Evolutionary conservation across 495 filamentous ascomycete genomes (phyloP).

Genomic region (Podospora conica): DNA sequence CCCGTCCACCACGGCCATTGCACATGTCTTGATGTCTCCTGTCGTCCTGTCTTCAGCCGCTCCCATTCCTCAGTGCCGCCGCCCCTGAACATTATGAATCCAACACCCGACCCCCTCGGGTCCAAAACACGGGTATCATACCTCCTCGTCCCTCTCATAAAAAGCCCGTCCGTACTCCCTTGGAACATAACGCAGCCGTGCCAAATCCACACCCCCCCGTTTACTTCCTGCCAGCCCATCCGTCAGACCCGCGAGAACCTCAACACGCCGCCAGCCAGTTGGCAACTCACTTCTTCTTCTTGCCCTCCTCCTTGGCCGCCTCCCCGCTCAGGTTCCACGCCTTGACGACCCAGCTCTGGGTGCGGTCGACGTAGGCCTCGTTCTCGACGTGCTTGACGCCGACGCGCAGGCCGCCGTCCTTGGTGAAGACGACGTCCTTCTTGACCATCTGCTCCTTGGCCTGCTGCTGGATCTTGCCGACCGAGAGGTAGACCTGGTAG

Average conservation of each 20-base stretch:
- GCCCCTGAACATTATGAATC: background rate
- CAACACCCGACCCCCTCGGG: background rate
- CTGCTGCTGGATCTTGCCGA: constrained; percentile 59
- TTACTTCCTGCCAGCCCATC: background rate
- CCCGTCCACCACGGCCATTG: background rate
- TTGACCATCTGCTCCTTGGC: constrained; percentile 72
- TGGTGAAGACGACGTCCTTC: constrained; percentile 73
- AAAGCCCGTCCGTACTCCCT: background rate
- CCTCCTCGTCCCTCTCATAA: background rate
- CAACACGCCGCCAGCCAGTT: too few species aligned
- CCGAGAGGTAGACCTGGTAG: constrained; percentile 68
- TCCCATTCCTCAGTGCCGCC: too few species aligned
- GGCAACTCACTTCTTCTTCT: constrained; percentile 13
- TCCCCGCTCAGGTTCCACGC: constrained; percentile 62
- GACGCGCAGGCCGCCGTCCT: constrained; percentile 81
- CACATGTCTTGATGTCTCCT: background rate
- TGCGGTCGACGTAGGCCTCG: constrained; percentile 76
- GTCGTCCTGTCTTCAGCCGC: too few species aligned
- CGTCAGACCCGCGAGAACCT: too few species aligned
- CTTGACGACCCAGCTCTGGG: constrained; percentile 75
- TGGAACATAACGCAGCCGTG: background rate
- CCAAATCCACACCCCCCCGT: too few species aligned
- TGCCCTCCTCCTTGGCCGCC: constrained; percentile 37
- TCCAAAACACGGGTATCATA: background rate
- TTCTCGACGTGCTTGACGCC: constrained; percentile 66